These are phyloP conservation scores for Heritiera littoralis DNA, from an alignment of 345 rosid genomes.

Conservation along the genomic window DNA sequence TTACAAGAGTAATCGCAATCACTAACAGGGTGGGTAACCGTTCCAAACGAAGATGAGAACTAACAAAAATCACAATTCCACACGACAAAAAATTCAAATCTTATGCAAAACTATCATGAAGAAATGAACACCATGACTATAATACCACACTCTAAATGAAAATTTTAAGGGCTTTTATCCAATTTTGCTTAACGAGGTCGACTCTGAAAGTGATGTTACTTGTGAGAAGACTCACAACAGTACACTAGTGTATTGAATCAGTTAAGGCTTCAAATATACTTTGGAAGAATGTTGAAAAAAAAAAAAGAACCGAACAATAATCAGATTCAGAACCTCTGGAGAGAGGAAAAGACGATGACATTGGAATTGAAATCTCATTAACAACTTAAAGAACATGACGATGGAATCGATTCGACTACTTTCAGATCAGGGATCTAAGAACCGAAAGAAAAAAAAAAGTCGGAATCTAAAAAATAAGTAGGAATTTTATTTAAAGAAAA, in stretches of 20 bases:
- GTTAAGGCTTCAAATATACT: not conserved
- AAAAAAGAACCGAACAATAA: not conserved
- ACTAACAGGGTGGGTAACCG: not conserved
- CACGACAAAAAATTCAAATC: not conserved
- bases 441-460: slow-evolving; percentile 11
- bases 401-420: not conserved
- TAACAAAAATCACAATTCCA: not conserved
- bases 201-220: not conserved
- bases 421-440: slow-evolving; percentile 10
- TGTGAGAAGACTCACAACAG: not conserved
- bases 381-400: slow-evolving; percentile 2
- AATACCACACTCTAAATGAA: not conserved
- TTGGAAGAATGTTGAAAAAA: not conserved
- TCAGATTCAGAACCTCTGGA: slow-evolving; percentile 13
- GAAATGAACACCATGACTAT: not conserved
- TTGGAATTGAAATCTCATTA: not conserved
- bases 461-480: slow-evolving; percentile 3
- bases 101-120: not conserved
- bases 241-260: not conserved
- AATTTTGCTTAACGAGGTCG: not conserved
- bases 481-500: slow-evolving; percentile 3
- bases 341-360: not conserved
- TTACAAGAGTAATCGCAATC: not conserved
- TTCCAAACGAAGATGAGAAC: slow-evolving; percentile 4
- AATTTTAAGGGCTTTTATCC: not conserved